Evolutionary conservation across 805 yeast genomes (phyloP).

Genomic region (Yamadazyma scolyti): DNA sequence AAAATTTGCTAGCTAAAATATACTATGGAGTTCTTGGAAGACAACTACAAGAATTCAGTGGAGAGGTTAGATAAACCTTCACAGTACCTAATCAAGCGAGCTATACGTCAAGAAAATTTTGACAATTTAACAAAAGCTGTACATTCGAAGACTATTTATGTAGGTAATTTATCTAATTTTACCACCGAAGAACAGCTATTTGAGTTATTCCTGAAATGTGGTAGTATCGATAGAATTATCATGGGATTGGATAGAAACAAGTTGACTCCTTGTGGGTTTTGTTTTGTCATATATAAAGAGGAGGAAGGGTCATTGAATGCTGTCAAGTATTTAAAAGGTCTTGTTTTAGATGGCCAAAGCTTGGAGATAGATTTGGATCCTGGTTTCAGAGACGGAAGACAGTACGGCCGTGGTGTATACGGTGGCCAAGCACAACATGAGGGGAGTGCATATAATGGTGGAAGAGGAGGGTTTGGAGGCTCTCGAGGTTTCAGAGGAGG

Average conservation of each 20-base stretch:
- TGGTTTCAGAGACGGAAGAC: slow-evolving; percentile 93
- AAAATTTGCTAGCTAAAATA: too few species aligned
- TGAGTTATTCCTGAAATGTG: slow-evolving; percentile 82
- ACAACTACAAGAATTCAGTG: slow-evolving; percentile 58
- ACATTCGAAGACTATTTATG: slow-evolving; percentile 74
- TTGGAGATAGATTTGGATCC: slow-evolving; percentile 92
- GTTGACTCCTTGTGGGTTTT: slow-evolving; percentile 94
- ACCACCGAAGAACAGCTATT: slow-evolving; percentile 94
- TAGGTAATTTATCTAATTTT: slow-evolving; percentile 84
- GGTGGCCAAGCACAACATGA: slow-evolving; percentile 93
- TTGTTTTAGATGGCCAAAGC: slow-evolving; percentile 77
- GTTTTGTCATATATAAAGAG: slow-evolving; percentile 76
- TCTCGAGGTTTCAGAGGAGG: slow-evolving; percentile 45
- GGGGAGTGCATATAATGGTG: slow-evolving; percentile 11
- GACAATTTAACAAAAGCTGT: slow-evolving; percentile 65
- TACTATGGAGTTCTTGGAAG: slow-evolving; percentile 38
- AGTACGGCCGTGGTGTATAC: slow-evolving; percentile 86
- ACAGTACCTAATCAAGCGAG: slow-evolving; percentile 61
- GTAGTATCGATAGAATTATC: slow-evolving; percentile 71
- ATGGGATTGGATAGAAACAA: slow-evolving; percentile 94
- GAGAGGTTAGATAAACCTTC: slow-evolving; percentile 72
- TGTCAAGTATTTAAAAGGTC: slow-evolving; percentile 75
- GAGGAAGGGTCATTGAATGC: slow-evolving; percentile 76
- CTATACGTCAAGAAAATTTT: slow-evolving; percentile 48
- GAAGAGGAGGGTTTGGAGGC: slow-evolving; percentile 37